Percentiles rank a stretch among this genome's conserved stretches.
phyloP scores from a whole-genome alignment of 768 basidiomycete species.

The Lenzites betulinus region DNA sequence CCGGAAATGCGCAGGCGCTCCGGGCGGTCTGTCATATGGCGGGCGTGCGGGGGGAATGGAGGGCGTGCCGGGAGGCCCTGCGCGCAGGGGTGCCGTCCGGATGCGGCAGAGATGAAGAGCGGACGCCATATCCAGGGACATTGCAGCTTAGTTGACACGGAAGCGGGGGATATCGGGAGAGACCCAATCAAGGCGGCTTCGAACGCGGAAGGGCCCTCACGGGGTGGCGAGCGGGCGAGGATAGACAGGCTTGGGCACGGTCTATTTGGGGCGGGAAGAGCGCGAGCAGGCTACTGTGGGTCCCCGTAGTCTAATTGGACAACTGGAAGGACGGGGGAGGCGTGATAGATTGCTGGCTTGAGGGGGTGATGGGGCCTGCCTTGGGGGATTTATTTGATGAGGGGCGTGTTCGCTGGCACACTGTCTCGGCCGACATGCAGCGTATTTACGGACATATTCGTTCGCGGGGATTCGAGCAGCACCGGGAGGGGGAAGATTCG shows the following conservation, averaged over 20 bases:
- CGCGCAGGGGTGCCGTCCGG: not conserved
- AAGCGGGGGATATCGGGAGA: conserved; percentile 4
- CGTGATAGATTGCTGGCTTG: conserved; percentile 13
- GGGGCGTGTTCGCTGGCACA: not conserved
- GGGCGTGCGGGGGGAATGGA: not conserved
- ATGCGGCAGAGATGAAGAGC: not conserved
- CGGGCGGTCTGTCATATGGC: not conserved
- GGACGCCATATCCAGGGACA: not conserved
- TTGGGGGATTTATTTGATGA: not conserved
- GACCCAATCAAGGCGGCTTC: conserved; percentile 2
- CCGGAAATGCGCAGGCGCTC: conserved; percentile 1
- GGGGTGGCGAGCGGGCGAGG: not conserved
- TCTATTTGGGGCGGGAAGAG: not conserved
- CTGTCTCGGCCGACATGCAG: not conserved
- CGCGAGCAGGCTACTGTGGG: not conserved
- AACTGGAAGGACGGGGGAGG: not conserved
- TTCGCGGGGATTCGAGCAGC: not conserved
- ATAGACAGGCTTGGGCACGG: not conserved
- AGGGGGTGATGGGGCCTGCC: not conserved
- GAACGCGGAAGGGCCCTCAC: not conserved
- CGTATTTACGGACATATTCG: not conserved
- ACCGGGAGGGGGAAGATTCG: not conserved
- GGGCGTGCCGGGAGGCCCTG: not conserved
- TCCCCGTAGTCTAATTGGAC: not conserved
- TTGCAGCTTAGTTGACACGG: conserved; percentile 13